Evolutionary conservation across 164 flowering plant genomes (phyloP).

Genomic region (Euptelea pleiosperma): DNA sequence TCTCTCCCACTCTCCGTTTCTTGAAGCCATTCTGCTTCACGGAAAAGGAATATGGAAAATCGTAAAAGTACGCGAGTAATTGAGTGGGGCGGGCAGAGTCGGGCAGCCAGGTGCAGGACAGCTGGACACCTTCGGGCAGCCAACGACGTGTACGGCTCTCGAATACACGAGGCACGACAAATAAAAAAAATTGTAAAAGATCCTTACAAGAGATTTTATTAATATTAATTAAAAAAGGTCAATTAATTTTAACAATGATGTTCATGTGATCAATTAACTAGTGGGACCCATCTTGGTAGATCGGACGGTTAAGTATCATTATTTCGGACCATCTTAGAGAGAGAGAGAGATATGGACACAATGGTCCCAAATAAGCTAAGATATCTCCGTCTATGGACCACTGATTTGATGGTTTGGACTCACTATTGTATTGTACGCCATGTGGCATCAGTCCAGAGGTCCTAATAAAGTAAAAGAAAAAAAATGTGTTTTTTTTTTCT

Average conservation of each 20-base stretch:
- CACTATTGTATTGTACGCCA: no score
- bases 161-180: not conserved
- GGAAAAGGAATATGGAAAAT: no score
- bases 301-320: no score
- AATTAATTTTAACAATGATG: not conserved
- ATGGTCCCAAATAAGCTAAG: no score
- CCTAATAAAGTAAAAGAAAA: no score
- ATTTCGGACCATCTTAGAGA: not conserved
- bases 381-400: no score
- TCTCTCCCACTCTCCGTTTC: no score
- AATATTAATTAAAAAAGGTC: not conserved
- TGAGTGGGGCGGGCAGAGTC: constrained; percentile 21
- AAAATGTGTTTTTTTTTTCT: no score
- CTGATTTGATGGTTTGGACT: no score
- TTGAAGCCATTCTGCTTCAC: no score
- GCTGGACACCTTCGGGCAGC: constrained; percentile 17
- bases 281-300: not conserved
- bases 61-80: not conserved
- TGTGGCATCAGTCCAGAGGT: no score
- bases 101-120: constrained; percentile 17
- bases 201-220: not conserved
- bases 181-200: not conserved
- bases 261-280: not conserved
- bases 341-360: no score
- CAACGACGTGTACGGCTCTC: constrained; percentile 29